Conservation (phyloP, 495 filamentous ascomycete genomes). For the Staphylotrichum longicolle region DNA sequence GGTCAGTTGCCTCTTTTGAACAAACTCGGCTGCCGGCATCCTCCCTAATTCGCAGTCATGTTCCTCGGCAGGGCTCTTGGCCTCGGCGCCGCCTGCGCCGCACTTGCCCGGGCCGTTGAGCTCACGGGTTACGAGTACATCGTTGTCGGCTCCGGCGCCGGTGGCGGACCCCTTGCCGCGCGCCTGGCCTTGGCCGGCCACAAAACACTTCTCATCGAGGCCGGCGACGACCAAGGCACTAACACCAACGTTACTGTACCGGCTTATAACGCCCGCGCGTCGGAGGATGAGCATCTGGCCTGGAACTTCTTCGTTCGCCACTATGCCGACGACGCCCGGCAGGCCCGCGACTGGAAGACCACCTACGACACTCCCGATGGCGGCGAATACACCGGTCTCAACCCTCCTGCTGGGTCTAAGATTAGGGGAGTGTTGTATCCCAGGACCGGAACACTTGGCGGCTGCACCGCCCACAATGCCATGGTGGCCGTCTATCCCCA, state of each 20-base stretch:
- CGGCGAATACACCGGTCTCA: conserved; percentile 37
- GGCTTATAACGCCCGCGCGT: conserved; percentile 23
- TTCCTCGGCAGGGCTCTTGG: conserved; percentile 17
- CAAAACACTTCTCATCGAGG: conserved; percentile 58
- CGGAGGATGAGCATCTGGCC: conserved; percentile 36
- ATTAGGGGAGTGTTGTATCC: conserved; percentile 51
- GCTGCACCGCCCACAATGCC: conserved; percentile 52
- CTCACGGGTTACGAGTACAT: conserved; percentile 58
- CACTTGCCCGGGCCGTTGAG: conserved; percentile 21
- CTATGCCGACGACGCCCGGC: conserved; percentile 38
- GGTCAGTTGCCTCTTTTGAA: neutral
- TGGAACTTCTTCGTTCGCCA: conserved; percentile 51
- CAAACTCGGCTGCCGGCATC: neutral
- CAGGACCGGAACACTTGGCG: conserved; percentile 48
- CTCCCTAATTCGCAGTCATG: conserved; percentile 14
- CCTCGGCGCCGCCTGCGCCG: conserved; percentile 17
- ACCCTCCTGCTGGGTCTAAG: conserved; percentile 43
- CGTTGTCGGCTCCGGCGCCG: conserved; percentile 62
- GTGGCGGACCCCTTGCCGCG: conserved; percentile 60
- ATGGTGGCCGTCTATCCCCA: conserved; percentile 43
- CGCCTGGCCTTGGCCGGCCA: conserved; percentile 59
- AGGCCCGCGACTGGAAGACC: conserved; percentile 43
- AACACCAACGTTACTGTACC: conserved; percentile 33
- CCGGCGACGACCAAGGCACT: conserved; percentile 54
- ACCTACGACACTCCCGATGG: conserved; percentile 38